Evolutionary conservation across 2,329 filamentous ascomycete species (phyloP).

Genomic region (Ceratocystis colombiana): DNA sequence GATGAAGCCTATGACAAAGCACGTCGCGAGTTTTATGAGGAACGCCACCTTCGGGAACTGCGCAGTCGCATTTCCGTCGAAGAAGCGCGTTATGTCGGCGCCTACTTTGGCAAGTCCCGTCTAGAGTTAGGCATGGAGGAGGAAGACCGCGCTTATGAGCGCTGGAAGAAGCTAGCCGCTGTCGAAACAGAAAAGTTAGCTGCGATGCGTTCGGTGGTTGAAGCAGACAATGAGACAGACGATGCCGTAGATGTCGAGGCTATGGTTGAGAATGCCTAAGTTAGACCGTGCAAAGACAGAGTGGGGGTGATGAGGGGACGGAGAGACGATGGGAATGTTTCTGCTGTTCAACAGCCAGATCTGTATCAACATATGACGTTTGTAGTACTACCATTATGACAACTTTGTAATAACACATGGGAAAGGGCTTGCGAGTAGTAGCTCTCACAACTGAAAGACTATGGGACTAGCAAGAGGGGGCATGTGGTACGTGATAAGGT

Average conservation of each 20-base stretch:
- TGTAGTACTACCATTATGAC: conserved; percentile 10
- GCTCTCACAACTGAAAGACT: too few species aligned
- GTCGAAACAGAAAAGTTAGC: conserved; percentile 38
- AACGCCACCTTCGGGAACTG: conserved; percentile 73
- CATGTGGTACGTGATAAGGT: too few species aligned
- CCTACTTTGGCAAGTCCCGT: conserved; percentile 72
- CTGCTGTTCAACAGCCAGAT: conserved; percentile 9
- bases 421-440: not conserved
- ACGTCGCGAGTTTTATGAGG: conserved; percentile 78
- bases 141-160: conserved; percentile 69
- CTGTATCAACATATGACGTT: conserved; percentile 14
- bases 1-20: conserved; percentile 72
- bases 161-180: conserved; percentile 73
- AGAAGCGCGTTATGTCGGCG: conserved; percentile 75
- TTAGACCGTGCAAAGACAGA: not conserved
- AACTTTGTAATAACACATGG: conserved; percentile 10
- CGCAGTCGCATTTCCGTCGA: conserved; percentile 74
- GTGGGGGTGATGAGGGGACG: not conserved
- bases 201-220: conserved; percentile 34
- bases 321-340: not conserved
- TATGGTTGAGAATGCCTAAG: conserved; percentile 16
- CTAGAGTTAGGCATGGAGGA: conserved; percentile 70
- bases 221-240: conserved; percentile 21
- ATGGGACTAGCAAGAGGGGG: too few species aligned
- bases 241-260: conserved; percentile 12